Evolutionary conservation across 768 basidiomycete species (phyloP).

Genomic region (Dictyophora rubrovolvata): DNA sequence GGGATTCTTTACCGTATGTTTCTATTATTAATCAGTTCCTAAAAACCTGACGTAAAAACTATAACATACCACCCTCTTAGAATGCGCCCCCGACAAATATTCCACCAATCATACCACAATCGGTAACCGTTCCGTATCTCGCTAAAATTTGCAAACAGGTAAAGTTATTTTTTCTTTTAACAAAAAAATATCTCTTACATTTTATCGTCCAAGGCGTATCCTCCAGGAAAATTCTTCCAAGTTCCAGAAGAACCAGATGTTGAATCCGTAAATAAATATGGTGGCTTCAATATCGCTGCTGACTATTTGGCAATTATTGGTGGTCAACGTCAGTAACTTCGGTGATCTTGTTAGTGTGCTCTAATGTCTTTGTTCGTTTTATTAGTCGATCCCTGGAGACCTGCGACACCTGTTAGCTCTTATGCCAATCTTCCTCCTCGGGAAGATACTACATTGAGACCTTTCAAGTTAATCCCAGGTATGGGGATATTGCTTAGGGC

Average conservation of each 20-base stretch:
- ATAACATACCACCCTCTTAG: constrained; percentile 23
- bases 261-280: constrained; percentile 68
- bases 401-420: constrained; percentile 71
- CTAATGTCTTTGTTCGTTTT: neutral
- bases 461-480: constrained; percentile 86
- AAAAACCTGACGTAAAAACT: neutral
- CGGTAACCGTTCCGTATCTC: constrained; percentile 60
- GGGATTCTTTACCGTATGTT: constrained; percentile 80
- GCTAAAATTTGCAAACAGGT: constrained; percentile 62
- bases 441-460: constrained; percentile 58
- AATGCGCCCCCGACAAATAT: constrained; percentile 63
- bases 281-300: constrained; percentile 76
- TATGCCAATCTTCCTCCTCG: constrained; percentile 52
- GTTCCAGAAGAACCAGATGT: constrained; percentile 72
- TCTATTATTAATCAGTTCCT: neutral
- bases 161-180: constrained; percentile 18
- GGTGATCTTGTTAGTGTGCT: neutral
- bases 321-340: constrained; percentile 49
- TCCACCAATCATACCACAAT: constrained; percentile 66
- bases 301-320: constrained; percentile 84
- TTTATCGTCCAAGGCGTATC: constrained; percentile 45
- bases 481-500: constrained; percentile 16
- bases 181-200: constrained; percentile 5
- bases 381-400: constrained; percentile 83
- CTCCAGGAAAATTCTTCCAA: constrained; percentile 61